Evolutionary conservation across 768 basidiomycete species (phyloP), one percentile per base, ranked within the genome.

Genomic region (Lyophyllum semitale): DNA sequence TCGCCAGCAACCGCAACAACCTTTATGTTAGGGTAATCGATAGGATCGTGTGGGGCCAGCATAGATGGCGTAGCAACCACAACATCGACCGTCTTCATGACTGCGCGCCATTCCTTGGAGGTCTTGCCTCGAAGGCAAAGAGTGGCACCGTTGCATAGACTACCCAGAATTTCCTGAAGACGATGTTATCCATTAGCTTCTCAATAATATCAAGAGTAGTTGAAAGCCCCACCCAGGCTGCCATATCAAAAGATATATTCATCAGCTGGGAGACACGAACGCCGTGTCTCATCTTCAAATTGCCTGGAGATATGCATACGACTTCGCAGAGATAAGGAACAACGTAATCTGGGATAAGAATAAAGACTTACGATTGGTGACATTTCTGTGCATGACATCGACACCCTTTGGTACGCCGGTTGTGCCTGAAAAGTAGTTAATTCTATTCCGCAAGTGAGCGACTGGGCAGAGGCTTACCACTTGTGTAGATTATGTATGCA

Each of bases 191-290:
- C 23, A 7, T 8, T 15, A 38, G 15, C 11, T 18, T 18, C 17
- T n/a, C n/a, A n/a, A n/a, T n/a, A n/a, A n/a, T n/a, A n/a, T n/a
- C n/a, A n/a, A n/a, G n/a, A n/a, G 32, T 9, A 20, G 20, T 71
- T 18, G 4, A 8, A 42, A 22, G 25, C 30, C 26, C 2, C 54
- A 71, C 81, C 84, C 84, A 86, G n/a, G 81, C 82, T 37, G 80
- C 81, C 81, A 86, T 84, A 59, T 84, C 84, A 61, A 84, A 86
- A 2, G 83, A 79, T 38, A 86, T 77, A 59, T 84, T 84, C 70
- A 84, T 75, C 25, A 85, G 66, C 62, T 86, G 84, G 6, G 82
- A 76, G n/a, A 85, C 81, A 15, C 80, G 74, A 26, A 75, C 59
- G 12, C 84, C 82, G 2, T 79, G 80, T 26, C 63, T 51, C 80